Evolutionary conservation across 2,329 filamentous ascomycete genomes (phyloP), one percentile per base, ranked within the genome.

Genomic region (Paecilomyces sp.): DNA sequence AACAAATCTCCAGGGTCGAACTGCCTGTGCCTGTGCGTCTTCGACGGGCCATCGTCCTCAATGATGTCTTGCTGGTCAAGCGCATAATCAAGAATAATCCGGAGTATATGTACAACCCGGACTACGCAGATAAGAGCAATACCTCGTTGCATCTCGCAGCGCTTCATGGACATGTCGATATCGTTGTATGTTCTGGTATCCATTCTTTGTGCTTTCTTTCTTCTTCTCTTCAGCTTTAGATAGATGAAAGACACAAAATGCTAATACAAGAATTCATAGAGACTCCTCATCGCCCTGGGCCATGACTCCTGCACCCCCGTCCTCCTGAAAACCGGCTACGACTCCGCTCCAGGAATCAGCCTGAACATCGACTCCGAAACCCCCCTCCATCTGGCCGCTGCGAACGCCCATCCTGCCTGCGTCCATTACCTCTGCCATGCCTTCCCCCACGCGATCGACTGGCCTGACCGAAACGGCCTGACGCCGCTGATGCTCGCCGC

Each of bases 91-190:
- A 82, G 64, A 87, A 87, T 61, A 86, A 93, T 69, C 89, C 88
- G 0, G 71, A 77, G 18, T 84, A 88, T 63, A 80, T 96, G 30
- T 87, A 88, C 69, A 96, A 96, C 70, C 90, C 91, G 2, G 90
- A 96, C 74, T 83, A 85, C 66, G 84, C 85, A 3, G 82, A 86
- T 62, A 86, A 90, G 65, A 89, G 88, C 72, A 94, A 95, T 77
- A 93, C 91, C 2, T 91, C 86, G 64, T 82, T 96, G 47, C 91
- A 96, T 73, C 82, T 96, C 2, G 90, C 91, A 52, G 89, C 89
- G 11, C 85, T 84, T 7, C 80, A 91, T 59, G 91, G 91, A 57
- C 84, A 88, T 70, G 79, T 85, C 7, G 78, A 86, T 54, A 88
- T 94, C 66, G 88, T 85, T 71, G 76, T 79, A 71, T 56, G 76